Base-by-base conservation (phyloP, 2,329 filamentous ascomycete genomes). In the Malbranchea cinnamomea region DNA sequence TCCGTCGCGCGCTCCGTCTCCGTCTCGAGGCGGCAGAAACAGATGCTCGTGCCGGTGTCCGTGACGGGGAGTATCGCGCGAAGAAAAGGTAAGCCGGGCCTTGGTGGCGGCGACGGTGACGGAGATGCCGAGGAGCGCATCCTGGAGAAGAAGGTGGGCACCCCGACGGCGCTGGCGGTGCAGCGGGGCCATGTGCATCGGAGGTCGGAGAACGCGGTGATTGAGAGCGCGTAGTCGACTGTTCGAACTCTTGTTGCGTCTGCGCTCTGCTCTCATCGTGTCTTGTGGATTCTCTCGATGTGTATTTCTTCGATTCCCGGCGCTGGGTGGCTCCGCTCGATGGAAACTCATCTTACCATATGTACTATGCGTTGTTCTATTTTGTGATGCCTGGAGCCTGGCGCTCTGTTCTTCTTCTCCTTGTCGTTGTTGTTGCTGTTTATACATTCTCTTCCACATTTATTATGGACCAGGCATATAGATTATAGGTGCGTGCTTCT, bases 1-100 rank as follows among this genome's bases (percentile, higher is more conserved):
- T 56, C 54, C 3, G 45, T 51, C 20, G 56, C 56, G 3, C 43
- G 53, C 16, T 57, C 55, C 4, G 39, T 59, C 6, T 56, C 53
- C 6, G 46, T 59, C 1, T 49, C 49, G 1, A 44, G 41, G 18
- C 47, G 46, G 6, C 52, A 43, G 17, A 48, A 43, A 23, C 52
- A 56, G 31, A 36, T 54, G n/a, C 37, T 58, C 5, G 50, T 58
- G 5, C 53, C 55, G 0, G 44, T 56, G 8, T n/a, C n/a, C n/a
- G n/a, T n/a, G n/a, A n/a, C n/a, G n/a, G n/a, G n/a, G n/a, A n/a
- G n/a, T n/a, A n/a, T n/a, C n/a, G n/a, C n/a, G n/a, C n/a, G n/a
- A n/a, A n/a, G n/a, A n/a, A n/a, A n/a, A n/a, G n/a, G n/a, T n/a
- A n/a, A 39, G 45, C 22, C 9, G n/a, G 9, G 29, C 19, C 8